A percentile compares a stretch with the other conserved stretches of the same genome.
phyloP scores from a whole-genome alignment of 129 eudicot species.

The Kitagawia praeruptora region DNA sequence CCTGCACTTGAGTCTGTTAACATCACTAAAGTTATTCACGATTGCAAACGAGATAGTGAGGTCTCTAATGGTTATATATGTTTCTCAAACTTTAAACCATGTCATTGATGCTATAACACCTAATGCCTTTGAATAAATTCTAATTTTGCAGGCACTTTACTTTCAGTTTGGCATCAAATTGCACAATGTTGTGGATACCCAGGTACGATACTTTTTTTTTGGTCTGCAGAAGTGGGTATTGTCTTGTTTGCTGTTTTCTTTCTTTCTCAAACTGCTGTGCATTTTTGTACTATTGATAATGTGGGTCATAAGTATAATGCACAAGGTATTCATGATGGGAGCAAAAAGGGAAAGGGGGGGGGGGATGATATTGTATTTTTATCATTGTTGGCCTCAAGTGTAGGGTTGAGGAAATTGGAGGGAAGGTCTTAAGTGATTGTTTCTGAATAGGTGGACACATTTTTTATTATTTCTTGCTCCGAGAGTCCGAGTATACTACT shows the following conservation, averaged over 20 bases:
- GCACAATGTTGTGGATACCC: slow-evolving; percentile 91
- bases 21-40: slow-evolving; percentile 98
- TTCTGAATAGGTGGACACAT: background rate
- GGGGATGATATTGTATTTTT: too few relatives aligned
- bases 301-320: background rate
- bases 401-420: background rate
- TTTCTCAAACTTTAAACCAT: slow-evolving; percentile 11
- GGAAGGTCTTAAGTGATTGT: background rate
- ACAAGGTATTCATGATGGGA: background rate
- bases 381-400: background rate
- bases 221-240: background rate
- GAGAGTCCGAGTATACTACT: background rate
- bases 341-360: too few relatives aligned
- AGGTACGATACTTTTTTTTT: slow-evolving; percentile 33
- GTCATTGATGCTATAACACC: background rate
- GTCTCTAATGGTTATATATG: slow-evolving; percentile 41
- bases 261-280: background rate
- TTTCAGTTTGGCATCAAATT: slow-evolving; percentile 93
- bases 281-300: background rate
- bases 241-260: background rate
- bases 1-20: slow-evolving; percentile 95
- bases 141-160: slow-evolving; percentile 68
- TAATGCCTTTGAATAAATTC: slow-evolving; percentile 11
- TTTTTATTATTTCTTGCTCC: background rate
- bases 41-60: slow-evolving; percentile 99